Base-by-base conservation (phyloP, 2,329 filamentous ascomycete species). In the Macrophomina tecta region DNA sequence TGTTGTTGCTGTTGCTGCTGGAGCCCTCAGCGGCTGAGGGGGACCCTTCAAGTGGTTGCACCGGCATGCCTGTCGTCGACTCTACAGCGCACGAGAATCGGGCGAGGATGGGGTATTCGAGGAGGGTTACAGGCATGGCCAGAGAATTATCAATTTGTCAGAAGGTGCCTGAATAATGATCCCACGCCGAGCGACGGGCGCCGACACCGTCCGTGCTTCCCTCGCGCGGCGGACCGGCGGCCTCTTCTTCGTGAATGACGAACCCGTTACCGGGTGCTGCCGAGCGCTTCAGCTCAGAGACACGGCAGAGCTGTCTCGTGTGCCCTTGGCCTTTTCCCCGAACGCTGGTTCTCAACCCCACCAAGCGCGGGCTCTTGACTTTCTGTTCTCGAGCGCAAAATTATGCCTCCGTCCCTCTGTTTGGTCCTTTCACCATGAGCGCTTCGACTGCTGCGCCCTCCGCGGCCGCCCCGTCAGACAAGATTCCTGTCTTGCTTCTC, bases 401-500 rank as follows among this genome's bases (percentile, higher is more conserved):
- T 32, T 45, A 52, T 64, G 61, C 48, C 48, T 64, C 48, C 32
- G n/a, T n/a, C 23, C 34, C 18, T 45, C 38, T 36, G 40, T 58
- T 40, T 8, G 9, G 46, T 30, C 51, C 28, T 32, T 48, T 48
- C 49, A 67, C 38, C 56, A 67, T 67, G 65, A 67, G 65, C 65
- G 49, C 38, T 4, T 53, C 65, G 48, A 61, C 42, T 34, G 30
- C 53, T 34, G 23, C 64, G 18, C 45, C 64, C 40, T 34, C 38
- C 14, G 36, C 67, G 14, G 46, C 63, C 36, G 56, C 52, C 30
- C n/a, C 34, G 8, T 40, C 52, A 11, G 36, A 56, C 58, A 73
- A 77, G 58, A 75, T 76, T 32, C 89, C 91, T 1, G 79, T 95
- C 28, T 81, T 94, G 28, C 83, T 95, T 1, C 85, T 95, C 65